Conservation (phyloP, 2,329 filamentous ascomycete species). For the Ascocoryne sarcoides region DNA sequence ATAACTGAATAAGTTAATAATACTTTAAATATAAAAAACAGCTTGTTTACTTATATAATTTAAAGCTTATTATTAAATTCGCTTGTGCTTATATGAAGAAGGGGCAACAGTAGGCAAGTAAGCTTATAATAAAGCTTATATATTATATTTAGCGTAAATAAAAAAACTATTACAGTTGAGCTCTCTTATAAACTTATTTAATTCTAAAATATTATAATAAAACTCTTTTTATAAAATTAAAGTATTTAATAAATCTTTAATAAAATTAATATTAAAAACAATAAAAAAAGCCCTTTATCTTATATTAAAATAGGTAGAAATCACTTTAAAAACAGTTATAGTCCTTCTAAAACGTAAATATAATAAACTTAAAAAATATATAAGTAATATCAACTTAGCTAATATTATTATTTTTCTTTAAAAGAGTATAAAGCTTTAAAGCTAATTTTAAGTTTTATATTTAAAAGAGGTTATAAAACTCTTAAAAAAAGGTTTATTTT, state of each 20-base stretch:
- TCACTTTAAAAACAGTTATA: too few species aligned
- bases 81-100: slow-evolving; percentile 3
- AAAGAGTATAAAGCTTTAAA: neutral
- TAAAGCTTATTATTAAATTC: slow-evolving; percentile 3
- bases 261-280: neutral
- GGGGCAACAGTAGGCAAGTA: neutral
- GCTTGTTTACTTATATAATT: slow-evolving; percentile 1
- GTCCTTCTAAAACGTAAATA: too few species aligned
- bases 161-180: slow-evolving; percentile 2
- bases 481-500: neutral
- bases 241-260: neutral
- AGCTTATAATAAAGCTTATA: slow-evolving; percentile 1
- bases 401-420: neutral
- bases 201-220: neutral
- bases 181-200: neutral
- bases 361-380: too few species aligned
- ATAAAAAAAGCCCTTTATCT: neutral
- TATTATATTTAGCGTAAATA: slow-evolving; percentile 1
- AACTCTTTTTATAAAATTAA: neutral
- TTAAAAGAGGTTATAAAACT: neutral
- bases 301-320: neutral
- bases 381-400: too few species aligned
- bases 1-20: slow-evolving; percentile 3
- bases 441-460: neutral
- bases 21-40: slow-evolving; percentile 1